Percentiles rank a stretch among this genome's conserved stretches.
Conservation (phyloP, 2,329 filamentous ascomycete species). For the Aspergillus ustus region DNA sequence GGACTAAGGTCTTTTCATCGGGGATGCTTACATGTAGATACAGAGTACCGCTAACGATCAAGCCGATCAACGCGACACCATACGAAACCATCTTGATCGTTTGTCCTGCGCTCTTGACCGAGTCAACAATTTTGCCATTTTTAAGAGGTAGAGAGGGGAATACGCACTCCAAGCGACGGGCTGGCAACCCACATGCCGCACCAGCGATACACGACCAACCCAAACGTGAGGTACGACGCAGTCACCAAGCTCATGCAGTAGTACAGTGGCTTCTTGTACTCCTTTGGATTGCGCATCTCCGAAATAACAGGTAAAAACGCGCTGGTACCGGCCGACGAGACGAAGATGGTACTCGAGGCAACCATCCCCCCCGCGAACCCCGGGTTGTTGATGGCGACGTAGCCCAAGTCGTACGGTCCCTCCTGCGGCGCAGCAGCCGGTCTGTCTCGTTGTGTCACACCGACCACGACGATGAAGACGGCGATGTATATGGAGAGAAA, state of each 20-base stretch:
- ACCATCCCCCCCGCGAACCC: conserved; percentile 64
- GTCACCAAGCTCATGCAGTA: conserved; percentile 63
- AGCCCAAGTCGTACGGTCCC: conserved; percentile 65
- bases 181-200: conserved; percentile 67
- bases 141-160: not conserved
- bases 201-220: conserved; percentile 64
- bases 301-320: conserved; percentile 68
- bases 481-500: conserved; percentile 63
- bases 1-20: not conserved
- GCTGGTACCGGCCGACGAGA: conserved; percentile 62
- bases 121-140: not conserved
- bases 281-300: conserved; percentile 65
- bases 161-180: conserved; percentile 57
- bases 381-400: conserved; percentile 59
- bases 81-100: conserved; percentile 66
- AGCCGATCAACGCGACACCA: conserved; percentile 61
- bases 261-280: conserved; percentile 65
- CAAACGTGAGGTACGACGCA: conserved; percentile 62
- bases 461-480: conserved; percentile 63
- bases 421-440: conserved; percentile 65
- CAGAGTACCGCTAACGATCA: conserved; percentile 56
- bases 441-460: conserved; percentile 60
- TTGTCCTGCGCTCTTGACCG: conserved; percentile 54
- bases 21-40: conserved; percentile 43
- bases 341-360: conserved; percentile 63